phyloP scores from a whole-genome alignment of 2,329 filamentous ascomycete species.

The Thielaviopsis populi region DNA sequence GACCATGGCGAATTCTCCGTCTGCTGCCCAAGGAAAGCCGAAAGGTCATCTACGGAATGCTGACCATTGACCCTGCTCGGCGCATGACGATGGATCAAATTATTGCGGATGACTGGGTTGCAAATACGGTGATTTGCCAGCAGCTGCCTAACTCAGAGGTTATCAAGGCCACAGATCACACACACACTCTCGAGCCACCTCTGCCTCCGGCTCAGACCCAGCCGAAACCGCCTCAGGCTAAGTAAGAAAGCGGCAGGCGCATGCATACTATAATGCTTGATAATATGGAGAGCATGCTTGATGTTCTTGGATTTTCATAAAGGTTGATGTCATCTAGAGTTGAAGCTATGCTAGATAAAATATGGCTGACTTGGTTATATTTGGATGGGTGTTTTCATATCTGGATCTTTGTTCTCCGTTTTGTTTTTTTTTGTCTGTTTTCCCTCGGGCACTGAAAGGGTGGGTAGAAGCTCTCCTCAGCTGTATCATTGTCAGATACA shows the following conservation, averaged over 20 bases:
- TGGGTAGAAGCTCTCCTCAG: too few relatives aligned
- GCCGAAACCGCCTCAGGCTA: slow-evolving; percentile 5
- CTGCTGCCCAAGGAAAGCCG: slow-evolving; percentile 78
- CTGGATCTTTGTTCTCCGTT: neutral
- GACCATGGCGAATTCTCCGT: slow-evolving; percentile 78
- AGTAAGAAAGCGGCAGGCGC: neutral
- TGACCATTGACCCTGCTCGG: slow-evolving; percentile 71
- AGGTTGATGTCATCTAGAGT: neutral
- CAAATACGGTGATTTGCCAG: slow-evolving; percentile 65
- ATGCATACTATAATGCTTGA: neutral
- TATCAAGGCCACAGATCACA: slow-evolving; percentile 59
- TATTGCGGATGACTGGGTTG: slow-evolving; percentile 79
- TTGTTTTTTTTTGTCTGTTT: too few relatives aligned
- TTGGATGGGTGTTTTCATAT: neutral
- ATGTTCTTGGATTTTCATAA: neutral
- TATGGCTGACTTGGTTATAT: neutral
- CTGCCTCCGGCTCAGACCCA: slow-evolving; percentile 25
- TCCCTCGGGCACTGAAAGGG: too few relatives aligned
- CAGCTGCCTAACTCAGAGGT: slow-evolving; percentile 59
- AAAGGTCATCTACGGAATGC: slow-evolving; percentile 81
- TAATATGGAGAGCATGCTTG: neutral
- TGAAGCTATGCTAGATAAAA: neutral
- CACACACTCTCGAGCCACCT: slow-evolving; percentile 69
- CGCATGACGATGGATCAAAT: slow-evolving; percentile 78
- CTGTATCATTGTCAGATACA: too few relatives aligned